These are phyloP conservation scores for Lagenaria siceraria DNA, from an alignment of 306 rosid species.

Conservation along the genomic window DNA sequence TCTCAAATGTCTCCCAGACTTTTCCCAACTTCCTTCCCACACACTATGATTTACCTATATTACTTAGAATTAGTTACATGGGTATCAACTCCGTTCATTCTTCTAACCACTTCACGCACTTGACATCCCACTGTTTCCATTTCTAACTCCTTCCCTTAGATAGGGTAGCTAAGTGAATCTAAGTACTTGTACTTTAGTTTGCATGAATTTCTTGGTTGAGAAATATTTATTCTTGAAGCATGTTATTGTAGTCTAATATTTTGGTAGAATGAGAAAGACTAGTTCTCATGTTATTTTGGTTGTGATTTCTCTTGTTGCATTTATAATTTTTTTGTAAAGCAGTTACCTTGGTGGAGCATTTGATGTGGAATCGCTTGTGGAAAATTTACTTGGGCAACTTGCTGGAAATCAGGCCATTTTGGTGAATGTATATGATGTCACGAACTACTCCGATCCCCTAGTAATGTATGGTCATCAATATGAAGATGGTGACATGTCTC, in stretches of 20 bases:
- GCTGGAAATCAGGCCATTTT: conserved; percentile 86
- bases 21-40: too few relatives aligned
- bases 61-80: neutral
- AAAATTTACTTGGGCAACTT: conserved; percentile 94
- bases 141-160: neutral
- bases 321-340: conserved; percentile 10
- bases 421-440: conserved; percentile 82
- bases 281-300: neutral
- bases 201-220: neutral
- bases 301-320: neutral
- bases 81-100: too few relatives aligned
- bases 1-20: neutral
- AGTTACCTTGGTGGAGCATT: conserved; percentile 95
- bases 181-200: neutral
- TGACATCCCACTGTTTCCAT: neutral
- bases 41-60: neutral
- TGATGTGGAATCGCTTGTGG: conserved; percentile 96
- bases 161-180: neutral
- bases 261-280: neutral
- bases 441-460: conserved; percentile 58
- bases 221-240: neutral
- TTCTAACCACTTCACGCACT: neutral
- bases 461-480: conserved; percentile 84
- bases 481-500: conserved; percentile 70
- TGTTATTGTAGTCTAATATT: neutral